A percentile compares a stretch with the other conserved stretches of the same genome.
Evolutionary conservation across 805 yeast genomes (phyloP).

Genomic region (Trichomonascus vanleenenianus): DNA sequence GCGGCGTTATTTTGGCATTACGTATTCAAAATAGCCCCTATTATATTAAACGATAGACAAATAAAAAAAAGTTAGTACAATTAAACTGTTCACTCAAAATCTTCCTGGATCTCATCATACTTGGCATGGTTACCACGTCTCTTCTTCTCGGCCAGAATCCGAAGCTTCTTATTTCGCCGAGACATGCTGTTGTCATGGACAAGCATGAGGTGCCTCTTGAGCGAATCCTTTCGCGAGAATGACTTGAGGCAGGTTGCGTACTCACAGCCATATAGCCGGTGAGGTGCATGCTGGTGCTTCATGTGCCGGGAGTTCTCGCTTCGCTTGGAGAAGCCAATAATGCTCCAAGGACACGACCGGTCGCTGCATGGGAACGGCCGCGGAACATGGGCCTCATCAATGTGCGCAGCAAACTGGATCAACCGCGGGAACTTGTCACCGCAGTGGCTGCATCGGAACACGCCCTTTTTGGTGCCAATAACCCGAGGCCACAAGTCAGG

Average conservation of each 20-base stretch:
- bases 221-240: slow-evolving; percentile 28
- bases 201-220: slow-evolving; percentile 29
- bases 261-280: slow-evolving; percentile 16
- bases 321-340: slow-evolving; percentile 33
- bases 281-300: slow-evolving; percentile 22
- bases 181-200: slow-evolving; percentile 36
- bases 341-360: slow-evolving; percentile 34
- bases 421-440: slow-evolving; percentile 26
- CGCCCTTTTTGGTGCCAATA: slow-evolving; percentile 31
- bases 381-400: slow-evolving; percentile 26
- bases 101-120: too few relatives aligned
- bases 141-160: slow-evolving; percentile 6
- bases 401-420: slow-evolving; percentile 31
- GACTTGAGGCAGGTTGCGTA: slow-evolving; percentile 17
- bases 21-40: too few relatives aligned
- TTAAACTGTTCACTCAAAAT: too few relatives aligned
- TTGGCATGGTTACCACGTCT: too few relatives aligned
- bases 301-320: slow-evolving; percentile 33
- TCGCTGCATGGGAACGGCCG: slow-evolving; percentile 32
- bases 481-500: slow-evolving; percentile 17
- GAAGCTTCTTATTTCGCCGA: slow-evolving; percentile 32
- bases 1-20: too few relatives aligned
- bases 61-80: too few relatives aligned
- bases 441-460: slow-evolving; percentile 34
- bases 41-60: too few relatives aligned